Evolutionary conservation across 208 protist species (phyloP).

Genomic region (Crithidia thermophila): DNA sequence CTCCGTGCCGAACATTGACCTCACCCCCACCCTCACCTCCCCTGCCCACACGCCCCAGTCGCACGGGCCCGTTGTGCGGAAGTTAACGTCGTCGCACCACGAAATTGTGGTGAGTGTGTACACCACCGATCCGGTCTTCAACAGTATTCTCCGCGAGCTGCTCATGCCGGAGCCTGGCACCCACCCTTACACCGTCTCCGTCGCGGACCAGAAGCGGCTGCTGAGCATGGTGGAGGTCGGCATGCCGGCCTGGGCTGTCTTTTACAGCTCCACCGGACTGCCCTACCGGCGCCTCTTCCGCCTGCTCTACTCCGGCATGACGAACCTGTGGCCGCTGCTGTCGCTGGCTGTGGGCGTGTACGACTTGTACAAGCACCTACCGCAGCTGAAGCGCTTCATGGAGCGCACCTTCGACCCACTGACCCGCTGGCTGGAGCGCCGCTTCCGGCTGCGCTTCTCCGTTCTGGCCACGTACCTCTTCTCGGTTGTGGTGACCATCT

Average conservation of each 20-base stretch:
- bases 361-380: constrained; percentile 85
- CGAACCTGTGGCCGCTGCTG: constrained; percentile 77
- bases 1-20: no score
- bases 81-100: constrained; percentile 47
- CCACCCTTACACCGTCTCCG: constrained; percentile 59
- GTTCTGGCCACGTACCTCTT: constrained; percentile 81
- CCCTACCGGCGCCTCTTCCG: constrained; percentile 69
- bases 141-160: constrained; percentile 66
- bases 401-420: constrained; percentile 60
- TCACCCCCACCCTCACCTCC: not conserved
- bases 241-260: constrained; percentile 79
- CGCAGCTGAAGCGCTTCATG: constrained; percentile 72
- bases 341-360: constrained; percentile 77
- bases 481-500: constrained; percentile 62
- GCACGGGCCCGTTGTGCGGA: not conserved
- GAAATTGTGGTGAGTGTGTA: constrained; percentile 76
- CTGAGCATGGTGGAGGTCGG: constrained; percentile 77
- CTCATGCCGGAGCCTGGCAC: constrained; percentile 69
- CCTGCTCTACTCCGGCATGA: constrained; percentile 54
- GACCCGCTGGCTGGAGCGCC: constrained; percentile 60
- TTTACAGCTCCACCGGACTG: constrained; percentile 59
- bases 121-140: constrained; percentile 79
- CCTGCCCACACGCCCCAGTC: not conserved
- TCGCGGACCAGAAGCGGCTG: constrained; percentile 63
- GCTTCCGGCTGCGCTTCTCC: constrained; percentile 72